Base-by-base conservation (phyloP, 2,329 filamentous ascomycete species). In the Fusarium kyushuense region DNA sequence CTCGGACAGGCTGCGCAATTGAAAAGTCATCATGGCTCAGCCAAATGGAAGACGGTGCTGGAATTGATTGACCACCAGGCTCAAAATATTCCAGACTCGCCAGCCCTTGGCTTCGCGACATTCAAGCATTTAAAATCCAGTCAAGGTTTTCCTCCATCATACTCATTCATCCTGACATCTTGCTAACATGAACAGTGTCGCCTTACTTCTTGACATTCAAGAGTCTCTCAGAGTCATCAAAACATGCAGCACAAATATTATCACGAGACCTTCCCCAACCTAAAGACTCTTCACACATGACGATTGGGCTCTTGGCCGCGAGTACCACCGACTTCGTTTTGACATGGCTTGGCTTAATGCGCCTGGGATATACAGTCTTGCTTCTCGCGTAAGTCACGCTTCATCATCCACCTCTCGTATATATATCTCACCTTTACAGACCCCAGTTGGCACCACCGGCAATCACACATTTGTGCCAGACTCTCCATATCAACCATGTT, bases 321-420 rank as follows among this genome's bases (percentile, higher is more conserved):
- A 90, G 87, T 69, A 86, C 84, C 1, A 73, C 83, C 1, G 82
- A 86, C 12, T 89, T 91, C 55, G 77, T 90, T 0, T 80, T 89
- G 51, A 82, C 83, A 1, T 90, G 87, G 87, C 78, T 90, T 3
- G 88, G 82, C 0, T 77, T 90, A 40, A 85, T 89, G 73, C 79
- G 82, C 12, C 71, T 87, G 41, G 88, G 88, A 0, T 80, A 82
- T 67, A 79, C 83, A 0, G 85, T 87, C 3, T 74, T 91, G 17
- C 76, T 90, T 7, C 80, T 90, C 36, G 87, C 88, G 77, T 84
- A 72, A 71, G 79, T 69, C 6, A 1, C 0, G 2, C 2, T 0
- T 6, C 32, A 9, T 2, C 4, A 2, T 4, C 6, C 5, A 3
- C 3, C 7, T 2, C 35, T n/a, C 35, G 2, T 29, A 14, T 21